These are phyloP conservation scores for Fusarium beomiforme DNA, from an alignment of 2,329 filamentous ascomycete genomes.

Conservation along the genomic window DNA sequence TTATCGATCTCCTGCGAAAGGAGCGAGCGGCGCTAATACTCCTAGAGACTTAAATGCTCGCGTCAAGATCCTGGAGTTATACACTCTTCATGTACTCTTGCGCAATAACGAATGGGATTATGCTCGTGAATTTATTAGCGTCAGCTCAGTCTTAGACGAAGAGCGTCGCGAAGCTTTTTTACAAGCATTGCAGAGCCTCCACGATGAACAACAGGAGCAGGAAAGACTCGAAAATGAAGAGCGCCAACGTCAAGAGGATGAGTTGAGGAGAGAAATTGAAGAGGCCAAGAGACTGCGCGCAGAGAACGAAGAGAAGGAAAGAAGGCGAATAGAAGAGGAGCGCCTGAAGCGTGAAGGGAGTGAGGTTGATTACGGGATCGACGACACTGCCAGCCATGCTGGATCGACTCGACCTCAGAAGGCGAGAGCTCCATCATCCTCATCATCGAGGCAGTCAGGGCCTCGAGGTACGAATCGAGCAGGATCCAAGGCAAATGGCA, in stretches of 20 bases:
- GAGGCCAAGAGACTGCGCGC: constrained; percentile 64
- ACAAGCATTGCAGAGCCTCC: constrained; percentile 83
- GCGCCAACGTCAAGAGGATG: constrained; percentile 64
- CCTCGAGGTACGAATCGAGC: constrained; percentile 31
- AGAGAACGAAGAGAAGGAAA: constrained; percentile 68
- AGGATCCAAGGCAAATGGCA: constrained; percentile 39
- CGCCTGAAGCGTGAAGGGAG: constrained; percentile 59
- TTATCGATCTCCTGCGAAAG: constrained; percentile 58
- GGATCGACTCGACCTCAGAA: constrained; percentile 49
- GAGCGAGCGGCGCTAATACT: constrained; percentile 76
- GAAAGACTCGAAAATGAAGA: constrained; percentile 72
- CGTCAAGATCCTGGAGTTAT: constrained; percentile 93
- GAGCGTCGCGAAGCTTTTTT: constrained; percentile 90
- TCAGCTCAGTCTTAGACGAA: constrained; percentile 89
- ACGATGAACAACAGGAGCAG: constrained; percentile 83
- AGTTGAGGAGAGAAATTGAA: constrained; percentile 65
- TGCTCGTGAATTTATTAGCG: constrained; percentile 86
- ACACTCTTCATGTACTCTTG: constrained; percentile 93
- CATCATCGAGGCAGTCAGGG: constrained; percentile 46
- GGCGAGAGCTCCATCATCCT: constrained; percentile 45
- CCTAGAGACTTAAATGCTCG: constrained; percentile 85
- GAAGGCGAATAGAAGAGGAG: constrained; percentile 64
- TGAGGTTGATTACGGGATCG: constrained; percentile 76
- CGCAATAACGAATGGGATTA: constrained; percentile 97
- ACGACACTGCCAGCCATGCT: constrained; percentile 58